phyloP scores from a whole-genome alignment of 148 eudicot species.

The Vaccinium corymbosum region DNA sequence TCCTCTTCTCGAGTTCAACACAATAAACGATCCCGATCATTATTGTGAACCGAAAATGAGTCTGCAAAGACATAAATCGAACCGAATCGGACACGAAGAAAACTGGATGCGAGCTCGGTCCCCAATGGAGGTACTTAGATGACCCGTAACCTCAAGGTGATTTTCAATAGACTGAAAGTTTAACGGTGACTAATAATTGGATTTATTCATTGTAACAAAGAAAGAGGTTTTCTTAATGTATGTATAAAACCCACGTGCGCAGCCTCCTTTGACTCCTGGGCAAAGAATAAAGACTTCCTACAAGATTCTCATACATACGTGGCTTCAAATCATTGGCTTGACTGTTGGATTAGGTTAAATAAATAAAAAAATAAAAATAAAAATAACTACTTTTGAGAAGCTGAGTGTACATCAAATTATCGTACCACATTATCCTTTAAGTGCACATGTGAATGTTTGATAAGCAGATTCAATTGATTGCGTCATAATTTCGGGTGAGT shows the following conservation, averaged over 20 bases:
- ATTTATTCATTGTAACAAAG: not conserved
- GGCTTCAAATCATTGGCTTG: not conserved
- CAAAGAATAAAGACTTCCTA: not conserved
- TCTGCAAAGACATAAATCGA: not conserved
- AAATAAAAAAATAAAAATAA: too few species aligned
- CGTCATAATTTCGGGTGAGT: not conserved
- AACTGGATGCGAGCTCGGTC: not conserved
- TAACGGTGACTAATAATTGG: constrained; percentile 6
- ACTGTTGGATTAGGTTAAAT: not conserved
- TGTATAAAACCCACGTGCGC: constrained; percentile 4
- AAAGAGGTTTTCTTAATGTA: not conserved
- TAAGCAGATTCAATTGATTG: not conserved
- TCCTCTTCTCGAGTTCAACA: not conserved
- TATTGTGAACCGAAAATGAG: not conserved
- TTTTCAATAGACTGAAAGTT: not conserved
- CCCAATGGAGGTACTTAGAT: not conserved
- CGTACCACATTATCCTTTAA: not conserved
- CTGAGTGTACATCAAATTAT: not conserved
- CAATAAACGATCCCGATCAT: not conserved
- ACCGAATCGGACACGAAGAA: not conserved
- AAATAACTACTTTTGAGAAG: not conserved
- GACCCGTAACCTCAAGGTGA: not conserved
- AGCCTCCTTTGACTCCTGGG: not conserved
- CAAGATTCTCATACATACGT: not conserved
- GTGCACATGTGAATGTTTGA: not conserved